Evolutionary conservation across 169 alveolate genomes (phyloP).

Genomic region (Plasmodium billcollinsi): DNA sequence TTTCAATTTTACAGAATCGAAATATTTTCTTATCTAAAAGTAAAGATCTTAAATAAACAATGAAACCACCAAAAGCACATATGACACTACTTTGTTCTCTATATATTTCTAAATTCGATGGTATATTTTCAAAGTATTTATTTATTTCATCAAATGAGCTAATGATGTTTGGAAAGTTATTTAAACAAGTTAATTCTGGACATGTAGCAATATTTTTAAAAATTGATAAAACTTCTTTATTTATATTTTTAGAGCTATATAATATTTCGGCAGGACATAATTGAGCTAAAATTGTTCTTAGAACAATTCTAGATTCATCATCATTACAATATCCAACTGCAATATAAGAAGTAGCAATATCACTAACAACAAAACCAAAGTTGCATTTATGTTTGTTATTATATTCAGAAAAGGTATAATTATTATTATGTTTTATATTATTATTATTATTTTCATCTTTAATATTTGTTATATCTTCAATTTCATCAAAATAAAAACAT

Average conservation of each 20-base stretch:
- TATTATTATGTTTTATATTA: too few relatives aligned
- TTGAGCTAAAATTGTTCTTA: slow-evolving; percentile 86
- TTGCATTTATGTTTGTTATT: slow-evolving; percentile 42
- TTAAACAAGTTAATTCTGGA: slow-evolving; percentile 75
- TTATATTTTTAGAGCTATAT: slow-evolving; percentile 78
- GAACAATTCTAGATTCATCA: slow-evolving; percentile 79
- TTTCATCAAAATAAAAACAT: slow-evolving; percentile 78
- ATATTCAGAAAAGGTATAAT: too few relatives aligned
- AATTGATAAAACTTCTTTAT: slow-evolving; percentile 55
- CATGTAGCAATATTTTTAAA: slow-evolving; percentile 77
- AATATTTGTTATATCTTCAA: slow-evolving; percentile 18
- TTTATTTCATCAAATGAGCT: slow-evolving; percentile 52
- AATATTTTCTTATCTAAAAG: slow-evolving; percentile 53
- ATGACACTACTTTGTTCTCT: slow-evolving; percentile 67
- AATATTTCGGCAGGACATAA: slow-evolving; percentile 89
- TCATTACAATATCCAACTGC: slow-evolving; percentile 87
- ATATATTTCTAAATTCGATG: slow-evolving; percentile 34
- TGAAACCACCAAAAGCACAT: slow-evolving; percentile 67
- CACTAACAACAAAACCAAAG: slow-evolving; percentile 91
- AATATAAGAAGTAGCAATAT: slow-evolving; percentile 87
- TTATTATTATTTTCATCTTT: background rate
- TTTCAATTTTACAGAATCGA: slow-evolving; percentile 63
- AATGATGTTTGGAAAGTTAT: slow-evolving; percentile 40
- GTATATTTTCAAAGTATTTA: slow-evolving; percentile 59
- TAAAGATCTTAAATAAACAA: slow-evolving; percentile 36